These are phyloP conservation scores for Ophiostoma perfectum DNA, from an alignment of 2,329 filamentous ascomycete genomes.

Conservation along the genomic window DNA sequence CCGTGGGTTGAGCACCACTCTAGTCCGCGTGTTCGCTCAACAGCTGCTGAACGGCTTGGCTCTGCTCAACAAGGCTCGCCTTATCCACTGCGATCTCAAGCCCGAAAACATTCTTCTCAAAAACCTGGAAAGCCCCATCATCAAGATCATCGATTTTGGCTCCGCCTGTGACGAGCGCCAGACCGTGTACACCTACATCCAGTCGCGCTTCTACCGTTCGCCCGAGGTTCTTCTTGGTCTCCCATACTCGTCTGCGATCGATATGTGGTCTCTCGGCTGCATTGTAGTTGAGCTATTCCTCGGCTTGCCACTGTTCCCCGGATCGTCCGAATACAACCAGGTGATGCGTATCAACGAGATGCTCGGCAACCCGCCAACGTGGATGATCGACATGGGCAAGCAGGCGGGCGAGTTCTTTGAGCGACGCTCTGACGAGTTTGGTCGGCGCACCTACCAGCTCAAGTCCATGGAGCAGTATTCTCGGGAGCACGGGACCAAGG, in stretches of 20 bases:
- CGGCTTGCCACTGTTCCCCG: slow-evolving; percentile 87
- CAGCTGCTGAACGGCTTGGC: slow-evolving; percentile 90
- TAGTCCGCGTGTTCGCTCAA: slow-evolving; percentile 95
- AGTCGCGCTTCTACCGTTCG: slow-evolving; percentile 95
- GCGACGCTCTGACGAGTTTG: slow-evolving; percentile 85
- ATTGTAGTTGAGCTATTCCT: slow-evolving; percentile 98
- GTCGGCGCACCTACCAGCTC: slow-evolving; percentile 79
- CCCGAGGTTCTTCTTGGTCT: slow-evolving; percentile 93
- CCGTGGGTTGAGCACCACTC: slow-evolving; percentile 89
- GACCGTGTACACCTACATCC: slow-evolving; percentile 98
- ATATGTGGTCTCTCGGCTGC: slow-evolving; percentile 99
- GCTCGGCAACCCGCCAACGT: slow-evolving; percentile 91
- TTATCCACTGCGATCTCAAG: slow-evolving; percentile 98
- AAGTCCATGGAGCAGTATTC: slow-evolving; percentile 99
- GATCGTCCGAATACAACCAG: slow-evolving; percentile 98
- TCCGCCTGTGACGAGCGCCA: slow-evolving; percentile 97
- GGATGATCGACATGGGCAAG: slow-evolving; percentile 99
- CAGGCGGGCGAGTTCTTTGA: slow-evolving; percentile 97
- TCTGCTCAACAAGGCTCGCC: slow-evolving; percentile 86
- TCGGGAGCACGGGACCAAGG: slow-evolving; percentile 89
- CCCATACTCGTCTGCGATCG: slow-evolving; percentile 95
- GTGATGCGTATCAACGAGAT: slow-evolving; percentile 96
- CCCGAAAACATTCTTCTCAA: slow-evolving; percentile 97
- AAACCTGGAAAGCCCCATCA: slow-evolving; percentile 97
- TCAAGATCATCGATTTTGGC: slow-evolving; percentile 99